These are phyloP conservation scores for Aspergillus bertholletiae DNA, from an alignment of 495 filamentous ascomycete genomes.

Conservation along the genomic window DNA sequence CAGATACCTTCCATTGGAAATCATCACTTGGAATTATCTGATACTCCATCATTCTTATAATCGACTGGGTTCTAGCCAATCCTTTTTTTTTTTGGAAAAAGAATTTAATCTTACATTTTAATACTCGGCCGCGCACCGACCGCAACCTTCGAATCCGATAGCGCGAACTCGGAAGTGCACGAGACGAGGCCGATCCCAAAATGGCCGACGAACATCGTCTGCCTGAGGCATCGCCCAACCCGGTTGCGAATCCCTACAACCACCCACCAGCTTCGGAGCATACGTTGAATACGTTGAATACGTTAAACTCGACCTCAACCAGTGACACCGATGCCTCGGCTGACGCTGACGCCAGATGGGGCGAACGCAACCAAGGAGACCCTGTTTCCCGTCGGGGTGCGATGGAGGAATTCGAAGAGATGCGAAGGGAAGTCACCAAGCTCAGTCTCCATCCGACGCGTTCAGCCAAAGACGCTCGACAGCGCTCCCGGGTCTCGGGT, in stretches of 20 bases:
- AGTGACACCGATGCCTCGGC: slow-evolving; percentile 18
- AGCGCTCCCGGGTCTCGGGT: slow-evolving; percentile 16
- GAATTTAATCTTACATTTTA: background rate
- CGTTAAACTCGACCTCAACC: slow-evolving; percentile 10
- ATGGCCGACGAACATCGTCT: slow-evolving; percentile 11
- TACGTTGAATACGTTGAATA: slow-evolving; percentile 1
- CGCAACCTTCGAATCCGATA: background rate
- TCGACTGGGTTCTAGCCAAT: no score
- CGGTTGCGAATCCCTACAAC: background rate
- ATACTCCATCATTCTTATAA: background rate
- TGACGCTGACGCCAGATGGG: slow-evolving; percentile 65
- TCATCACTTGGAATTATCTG: background rate
- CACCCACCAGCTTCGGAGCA: slow-evolving; percentile 8
- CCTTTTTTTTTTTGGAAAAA: no score
- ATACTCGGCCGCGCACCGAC: background rate
- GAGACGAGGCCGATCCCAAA: background rate
- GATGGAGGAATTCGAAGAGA: slow-evolving; percentile 68
- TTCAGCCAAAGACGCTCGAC: slow-evolving; percentile 26
- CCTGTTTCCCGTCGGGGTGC: slow-evolving; percentile 59
- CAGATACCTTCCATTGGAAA: no score
- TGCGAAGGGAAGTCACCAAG: slow-evolving; percentile 61
- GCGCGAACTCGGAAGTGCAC: background rate
- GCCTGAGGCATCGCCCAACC: slow-evolving; percentile 2
- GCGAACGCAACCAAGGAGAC: slow-evolving; percentile 64
- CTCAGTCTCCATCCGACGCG: slow-evolving; percentile 51